Evolutionary conservation across 345 rosid genomes (phyloP).

Genomic region (Gossypium stocksii): DNA sequence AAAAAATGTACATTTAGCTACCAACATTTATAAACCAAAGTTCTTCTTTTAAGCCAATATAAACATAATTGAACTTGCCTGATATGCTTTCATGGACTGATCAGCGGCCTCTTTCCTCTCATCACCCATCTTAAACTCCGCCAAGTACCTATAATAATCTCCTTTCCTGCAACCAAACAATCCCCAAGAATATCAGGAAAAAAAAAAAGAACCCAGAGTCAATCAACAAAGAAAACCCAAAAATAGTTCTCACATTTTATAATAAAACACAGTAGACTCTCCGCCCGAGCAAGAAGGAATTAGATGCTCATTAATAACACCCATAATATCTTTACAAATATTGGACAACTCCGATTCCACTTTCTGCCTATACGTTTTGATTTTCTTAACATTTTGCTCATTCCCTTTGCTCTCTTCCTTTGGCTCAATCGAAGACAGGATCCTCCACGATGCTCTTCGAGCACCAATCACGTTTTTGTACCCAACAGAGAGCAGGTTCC

Average conservation of each 20-base stretch:
- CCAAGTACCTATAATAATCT: conserved; percentile 62
- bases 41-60: neutral
- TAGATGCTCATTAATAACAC: conserved; percentile 58
- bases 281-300: conserved; percentile 53
- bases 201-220: neutral
- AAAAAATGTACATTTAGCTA: neutral
- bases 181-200: conserved; percentile 1
- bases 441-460: conserved; percentile 61
- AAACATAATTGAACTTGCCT: conserved; percentile 27
- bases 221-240: neutral
- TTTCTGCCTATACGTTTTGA: conserved; percentile 53
- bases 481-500: conserved; percentile 53
- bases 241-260: conserved; percentile 45
- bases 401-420: conserved; percentile 55
- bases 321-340: conserved; percentile 55
- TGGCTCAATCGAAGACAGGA: conserved; percentile 47
- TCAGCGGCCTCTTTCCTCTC: conserved; percentile 59
- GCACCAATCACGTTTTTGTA: conserved; percentile 59
- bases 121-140: conserved; percentile 50
- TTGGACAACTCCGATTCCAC: conserved; percentile 52
- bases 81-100: conserved; percentile 62
- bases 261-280: conserved; percentile 62
- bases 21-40: neutral
- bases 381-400: conserved; percentile 45
- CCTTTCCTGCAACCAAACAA: conserved; percentile 53